Evolutionary conservation across 2,329 filamentous ascomycete genomes (phyloP).

Genomic region (Trichoderma atroviride): DNA sequence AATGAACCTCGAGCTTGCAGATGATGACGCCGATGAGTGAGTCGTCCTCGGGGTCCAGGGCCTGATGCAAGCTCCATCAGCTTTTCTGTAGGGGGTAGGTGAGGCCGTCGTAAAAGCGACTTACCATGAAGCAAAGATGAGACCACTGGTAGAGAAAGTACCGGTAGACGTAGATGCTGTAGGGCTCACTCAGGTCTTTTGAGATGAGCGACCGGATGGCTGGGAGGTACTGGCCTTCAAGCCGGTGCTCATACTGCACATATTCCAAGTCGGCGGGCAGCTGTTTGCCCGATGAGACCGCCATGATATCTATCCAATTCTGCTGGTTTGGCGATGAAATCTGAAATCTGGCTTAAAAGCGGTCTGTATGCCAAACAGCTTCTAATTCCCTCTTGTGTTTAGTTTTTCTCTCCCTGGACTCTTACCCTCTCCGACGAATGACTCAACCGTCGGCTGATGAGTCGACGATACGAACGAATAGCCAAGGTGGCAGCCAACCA

Average conservation of each 20-base stretch:
- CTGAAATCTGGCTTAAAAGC: background rate
- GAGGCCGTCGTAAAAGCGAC: conserved; percentile 6
- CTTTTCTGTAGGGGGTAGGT: background rate
- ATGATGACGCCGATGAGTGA: conserved; percentile 87
- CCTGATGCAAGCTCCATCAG: conserved; percentile 45
- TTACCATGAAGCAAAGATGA: conserved; percentile 92
- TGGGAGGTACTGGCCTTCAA: conserved; percentile 70
- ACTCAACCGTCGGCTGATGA: conserved; percentile 18
- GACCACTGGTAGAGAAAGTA: conserved; percentile 99
- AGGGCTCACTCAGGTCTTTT: conserved; percentile 94
- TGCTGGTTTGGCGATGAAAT: background rate
- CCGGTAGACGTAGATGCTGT: conserved; percentile 98
- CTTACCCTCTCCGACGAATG: conserved; percentile 4
- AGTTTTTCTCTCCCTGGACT: background rate
- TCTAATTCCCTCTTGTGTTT: background rate
- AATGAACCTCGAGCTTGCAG: conserved; percentile 90
- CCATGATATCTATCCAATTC: conserved; percentile 36
- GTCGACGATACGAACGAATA: conserved; percentile 15
- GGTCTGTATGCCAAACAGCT: background rate
- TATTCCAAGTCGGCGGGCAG: conserved; percentile 57
- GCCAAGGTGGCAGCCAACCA: conserved; percentile 23
- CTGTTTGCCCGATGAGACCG: conserved; percentile 37
- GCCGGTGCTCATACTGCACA: conserved; percentile 62
- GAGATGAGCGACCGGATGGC: conserved; percentile 91
- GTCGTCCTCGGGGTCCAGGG: conserved; percentile 60